Evolutionary conservation across 768 basidiomycete species (phyloP), one percentile per base, ranked within the genome.

Genomic region (Boletus tylopilopsis): DNA sequence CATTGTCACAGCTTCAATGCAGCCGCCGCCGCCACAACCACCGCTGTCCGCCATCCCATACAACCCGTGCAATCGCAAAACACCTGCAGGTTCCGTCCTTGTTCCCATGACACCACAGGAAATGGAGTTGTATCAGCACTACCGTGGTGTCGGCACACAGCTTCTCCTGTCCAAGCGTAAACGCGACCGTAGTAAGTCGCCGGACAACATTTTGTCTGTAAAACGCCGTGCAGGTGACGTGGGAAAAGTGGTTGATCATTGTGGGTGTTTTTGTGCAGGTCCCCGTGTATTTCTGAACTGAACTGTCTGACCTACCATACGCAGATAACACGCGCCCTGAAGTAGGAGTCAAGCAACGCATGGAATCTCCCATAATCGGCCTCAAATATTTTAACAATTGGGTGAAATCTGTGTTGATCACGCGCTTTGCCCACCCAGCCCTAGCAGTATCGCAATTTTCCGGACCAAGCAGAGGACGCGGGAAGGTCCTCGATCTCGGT

Each of bases 331-430:
- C 82, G 13, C 82, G 96, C 11, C 94, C 94, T 6, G 94, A 99
- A 51, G 87, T 95, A 10, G 93, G 92, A 49, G 81, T 91, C 25
- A 76, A 82, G 10, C 84, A 88, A 60, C 89, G 96, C 27, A 78
- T 79, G 55, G 82, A 87, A 16, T 97, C 94, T 6, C 92, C 94
- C 36, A 99, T 98, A 59, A 92, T 96, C 47, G 96, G 96, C 32
- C 80, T 99, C 47, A 97, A 96, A 69, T 87, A 80, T 64, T 99
- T 98, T 73, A 99, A 99, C 73, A 99, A 99, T 73, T 99, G 96
- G 96, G 87, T 98, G 59, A 99, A 99, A 68, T 93, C 92, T 10
- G 94, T 98, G 16, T 77, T 98, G 54, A 96, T 99, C 63, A 85
- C 87, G 9, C 88, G 88, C 45, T 96, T 90, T 61, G 89, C 87